A percentile compares a stretch with the other conserved stretches of the same genome.
These are phyloP conservation scores for Peronosclerospora sorghi DNA, from an alignment of 352 stramenopile genomes.

Conservation along the genomic window DNA sequence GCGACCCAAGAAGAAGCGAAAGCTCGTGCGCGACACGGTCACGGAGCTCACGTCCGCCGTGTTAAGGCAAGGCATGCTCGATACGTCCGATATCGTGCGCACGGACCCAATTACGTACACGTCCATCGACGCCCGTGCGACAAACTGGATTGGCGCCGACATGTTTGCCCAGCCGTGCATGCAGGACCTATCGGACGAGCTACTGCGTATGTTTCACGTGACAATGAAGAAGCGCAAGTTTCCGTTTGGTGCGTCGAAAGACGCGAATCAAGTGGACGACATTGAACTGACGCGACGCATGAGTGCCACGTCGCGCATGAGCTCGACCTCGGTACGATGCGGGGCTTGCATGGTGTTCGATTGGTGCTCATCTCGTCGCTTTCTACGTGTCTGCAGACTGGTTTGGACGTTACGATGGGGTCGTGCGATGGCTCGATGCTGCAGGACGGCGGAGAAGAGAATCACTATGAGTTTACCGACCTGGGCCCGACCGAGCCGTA, in stretches of 20 bases:
- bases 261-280: constrained; percentile 22
- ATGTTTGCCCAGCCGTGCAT: constrained; percentile 54
- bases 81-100: constrained; percentile 67
- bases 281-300: constrained; percentile 62
- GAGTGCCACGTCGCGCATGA: constrained; percentile 49
- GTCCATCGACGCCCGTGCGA: constrained; percentile 9
- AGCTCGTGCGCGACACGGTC: constrained; percentile 65
- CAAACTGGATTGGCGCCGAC: constrained; percentile 19
- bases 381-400: constrained; percentile 9
- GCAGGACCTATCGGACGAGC: constrained; percentile 38
- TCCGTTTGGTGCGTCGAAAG: constrained; percentile 33
- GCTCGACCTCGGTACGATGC: constrained; percentile 34
- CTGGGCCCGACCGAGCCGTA: constrained; percentile 18
- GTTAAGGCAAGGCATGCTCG: constrained; percentile 67
- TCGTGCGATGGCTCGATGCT: constrained; percentile 24
- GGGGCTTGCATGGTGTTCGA: too few species aligned
- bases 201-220: constrained; percentile 67
- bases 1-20: constrained; percentile 70
- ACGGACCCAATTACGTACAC: constrained; percentile 34
- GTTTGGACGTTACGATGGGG: constrained; percentile 19
- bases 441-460: constrained; percentile 31
- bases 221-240: constrained; percentile 85
- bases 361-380: not conserved
- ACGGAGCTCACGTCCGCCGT: constrained; percentile 68
- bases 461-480: constrained; percentile 31